These are phyloP conservation scores for Trametes maxima DNA, from an alignment of 768 basidiomycete genomes.

Conservation along the genomic window DNA sequence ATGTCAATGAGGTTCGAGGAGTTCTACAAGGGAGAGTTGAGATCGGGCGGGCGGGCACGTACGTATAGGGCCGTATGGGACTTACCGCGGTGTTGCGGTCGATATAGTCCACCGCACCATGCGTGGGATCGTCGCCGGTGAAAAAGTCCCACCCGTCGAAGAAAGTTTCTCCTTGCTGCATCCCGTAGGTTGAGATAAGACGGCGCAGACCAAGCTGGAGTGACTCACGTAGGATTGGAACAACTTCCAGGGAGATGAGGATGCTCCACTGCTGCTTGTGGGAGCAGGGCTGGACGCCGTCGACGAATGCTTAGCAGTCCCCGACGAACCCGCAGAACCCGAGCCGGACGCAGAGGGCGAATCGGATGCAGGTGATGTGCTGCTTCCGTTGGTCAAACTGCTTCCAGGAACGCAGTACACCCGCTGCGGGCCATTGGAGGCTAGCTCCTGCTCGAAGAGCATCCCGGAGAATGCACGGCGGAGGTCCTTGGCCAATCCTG, in stretches of 20 bases:
- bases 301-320: slow-evolving; percentile 19
- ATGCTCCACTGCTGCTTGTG: slow-evolving; percentile 10
- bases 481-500: slow-evolving; percentile 67
- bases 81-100: slow-evolving; percentile 61
- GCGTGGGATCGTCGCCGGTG: slow-evolving; percentile 70
- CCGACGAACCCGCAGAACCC: slow-evolving; percentile 14
- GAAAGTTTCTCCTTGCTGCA: slow-evolving; percentile 67
- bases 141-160: slow-evolving; percentile 85
- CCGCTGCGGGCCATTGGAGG: slow-evolving; percentile 21
- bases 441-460: slow-evolving; percentile 36
- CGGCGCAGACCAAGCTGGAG: not conserved
- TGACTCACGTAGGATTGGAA: slow-evolving; percentile 56
- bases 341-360: slow-evolving; percentile 2
- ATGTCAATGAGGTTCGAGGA: slow-evolving; percentile 62
- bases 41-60: not conserved
- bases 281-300: slow-evolving; percentile 17
- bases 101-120: slow-evolving; percentile 71
- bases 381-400: slow-evolving; percentile 10
- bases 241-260: slow-evolving; percentile 45
- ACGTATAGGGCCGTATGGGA: slow-evolving; percentile 9
- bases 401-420: slow-evolving; percentile 39
- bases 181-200: not conserved
- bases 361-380: slow-evolving; percentile 11
- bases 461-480: slow-evolving; percentile 63
- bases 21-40: slow-evolving; percentile 38